These are phyloP conservation scores for Batkoa obscura DNA, from an alignment of 371 early-diverging fungal genomes.

Conservation along the genomic window DNA sequence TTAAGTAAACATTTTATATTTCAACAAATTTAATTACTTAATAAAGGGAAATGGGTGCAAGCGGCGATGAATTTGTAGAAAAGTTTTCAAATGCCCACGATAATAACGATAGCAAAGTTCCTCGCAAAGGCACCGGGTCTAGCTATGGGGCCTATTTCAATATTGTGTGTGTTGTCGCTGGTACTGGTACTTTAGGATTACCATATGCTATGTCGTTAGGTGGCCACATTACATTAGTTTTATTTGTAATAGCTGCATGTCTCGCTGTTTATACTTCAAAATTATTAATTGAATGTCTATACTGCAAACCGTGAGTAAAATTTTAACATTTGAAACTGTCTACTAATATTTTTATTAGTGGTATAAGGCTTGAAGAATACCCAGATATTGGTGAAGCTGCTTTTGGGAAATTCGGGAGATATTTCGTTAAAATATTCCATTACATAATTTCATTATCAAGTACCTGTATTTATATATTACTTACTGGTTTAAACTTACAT, in stretches of 20 bases:
- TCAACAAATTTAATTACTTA: too few species aligned
- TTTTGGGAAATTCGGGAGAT: slow-evolving; percentile 36
- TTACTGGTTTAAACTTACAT: slow-evolving; percentile 40
- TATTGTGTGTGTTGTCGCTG: slow-evolving; percentile 3
- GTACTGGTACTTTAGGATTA: slow-evolving; percentile 22
- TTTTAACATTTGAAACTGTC: slow-evolving; percentile 12
- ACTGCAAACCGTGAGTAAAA: slow-evolving; percentile 24
- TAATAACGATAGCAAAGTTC: too few species aligned
- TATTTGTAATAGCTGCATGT: slow-evolving; percentile 53
- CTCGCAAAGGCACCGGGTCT: too few species aligned
- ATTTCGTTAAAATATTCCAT: slow-evolving; percentile 36
- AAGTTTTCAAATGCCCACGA: too few species aligned
- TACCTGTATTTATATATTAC: slow-evolving; percentile 53
- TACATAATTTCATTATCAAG: slow-evolving; percentile 48
- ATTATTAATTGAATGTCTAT: slow-evolving; percentile 49
- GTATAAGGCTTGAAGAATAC: neutral
- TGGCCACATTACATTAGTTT: slow-evolving; percentile 61
- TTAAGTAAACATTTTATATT: too few species aligned
- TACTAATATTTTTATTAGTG: too few species aligned
- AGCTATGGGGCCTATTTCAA: slow-evolving; percentile 24
- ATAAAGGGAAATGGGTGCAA: too few species aligned
- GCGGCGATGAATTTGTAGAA: too few species aligned
- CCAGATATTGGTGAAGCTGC: slow-evolving; percentile 43
- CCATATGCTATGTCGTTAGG: slow-evolving; percentile 54
- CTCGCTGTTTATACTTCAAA: slow-evolving; percentile 53